Evolutionary conservation across 345 rosid genomes (phyloP), one percentile per base, ranked within the genome.

Genomic region (Citrus maxima): DNA sequence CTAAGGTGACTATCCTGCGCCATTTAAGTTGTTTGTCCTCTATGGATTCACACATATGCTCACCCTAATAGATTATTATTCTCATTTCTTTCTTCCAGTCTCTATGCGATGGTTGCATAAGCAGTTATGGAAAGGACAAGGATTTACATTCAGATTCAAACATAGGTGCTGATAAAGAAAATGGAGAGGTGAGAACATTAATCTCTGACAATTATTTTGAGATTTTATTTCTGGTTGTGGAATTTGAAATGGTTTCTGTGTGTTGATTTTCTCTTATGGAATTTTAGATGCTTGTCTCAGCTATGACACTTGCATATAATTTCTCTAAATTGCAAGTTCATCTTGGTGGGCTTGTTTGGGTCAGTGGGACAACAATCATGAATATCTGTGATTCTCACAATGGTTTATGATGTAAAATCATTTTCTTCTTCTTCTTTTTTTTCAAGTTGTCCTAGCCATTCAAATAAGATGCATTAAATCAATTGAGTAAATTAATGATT

Each of bases 151-250:
- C 73, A 16, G 78, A 63, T 63, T 78, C 78, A 68, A 67, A 72
- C 42, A 60, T 28, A 38, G 63, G 68, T 27, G 70, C 67, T 78
- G 78, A 62, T n/a, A 71, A 77, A n/a, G 82, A 46, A 64, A 60
- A 59, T 0, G 61, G 25, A 30, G 83, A 85, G 83, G 84, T 80
- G 24, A 78, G 77, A 58, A 61, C 54, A 67, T 24, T 2, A 13
- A 37, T 35, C 34, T 72, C 10, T 35, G n/a, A 10, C 32, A 24
- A 64, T 83, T 38, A 14, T 38, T 7, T 74, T 37, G 38, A 75
- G 60, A 46, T 58, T 75, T 24, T 16, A 21, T 70, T 80, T 60
- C 28, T 76, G 73, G 71, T 51, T 75, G 49, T 56, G 14, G 56
- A 83, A 32, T 55, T 79, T 68, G 18, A 28, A 49, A 37, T 32